Conservation (phyloP, 2,329 filamentous ascomycete species). For the Trichoderma breve region DNA sequence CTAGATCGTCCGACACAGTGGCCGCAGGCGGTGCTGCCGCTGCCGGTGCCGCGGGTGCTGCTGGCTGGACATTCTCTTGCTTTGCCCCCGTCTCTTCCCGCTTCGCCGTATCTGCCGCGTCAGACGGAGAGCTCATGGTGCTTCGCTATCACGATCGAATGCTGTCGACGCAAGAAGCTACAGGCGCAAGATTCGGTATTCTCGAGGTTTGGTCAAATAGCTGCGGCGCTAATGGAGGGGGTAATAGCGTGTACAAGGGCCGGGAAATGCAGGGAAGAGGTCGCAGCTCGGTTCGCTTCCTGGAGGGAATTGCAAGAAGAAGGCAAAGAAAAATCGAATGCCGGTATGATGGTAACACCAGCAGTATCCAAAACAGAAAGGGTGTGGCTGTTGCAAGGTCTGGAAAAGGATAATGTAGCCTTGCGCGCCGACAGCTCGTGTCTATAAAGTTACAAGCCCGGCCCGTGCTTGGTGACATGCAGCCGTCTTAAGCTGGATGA, state of each 20-base stretch:
- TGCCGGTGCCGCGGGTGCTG: neutral
- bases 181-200: conserved; percentile 21
- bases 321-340: neutral
- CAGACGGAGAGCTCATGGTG: conserved; percentile 25
- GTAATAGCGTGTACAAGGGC: neutral
- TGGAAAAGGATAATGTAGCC: neutral
- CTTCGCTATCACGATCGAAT: conserved; percentile 22
- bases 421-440: neutral
- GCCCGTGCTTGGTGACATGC: conserved; percentile 9
- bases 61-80: conserved; percentile 16
- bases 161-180: conserved; percentile 6
- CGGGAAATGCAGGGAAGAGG: neutral
- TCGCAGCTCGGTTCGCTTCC: neutral
- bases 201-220: neutral
- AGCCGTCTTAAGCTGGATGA: neutral
- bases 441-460: neutral
- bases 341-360: neutral
- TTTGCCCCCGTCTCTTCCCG: conserved; percentile 23
- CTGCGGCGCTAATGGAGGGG: conserved; percentile 16
- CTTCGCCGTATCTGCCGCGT: conserved; percentile 26
- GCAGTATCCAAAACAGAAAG: neutral
- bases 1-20: conserved; percentile 32
- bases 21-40: neutral
- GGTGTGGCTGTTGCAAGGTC: neutral
- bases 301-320: neutral